Conservation (phyloP, 2,329 filamentous ascomycete genomes). For the Parastagonospora avenae region DNA sequence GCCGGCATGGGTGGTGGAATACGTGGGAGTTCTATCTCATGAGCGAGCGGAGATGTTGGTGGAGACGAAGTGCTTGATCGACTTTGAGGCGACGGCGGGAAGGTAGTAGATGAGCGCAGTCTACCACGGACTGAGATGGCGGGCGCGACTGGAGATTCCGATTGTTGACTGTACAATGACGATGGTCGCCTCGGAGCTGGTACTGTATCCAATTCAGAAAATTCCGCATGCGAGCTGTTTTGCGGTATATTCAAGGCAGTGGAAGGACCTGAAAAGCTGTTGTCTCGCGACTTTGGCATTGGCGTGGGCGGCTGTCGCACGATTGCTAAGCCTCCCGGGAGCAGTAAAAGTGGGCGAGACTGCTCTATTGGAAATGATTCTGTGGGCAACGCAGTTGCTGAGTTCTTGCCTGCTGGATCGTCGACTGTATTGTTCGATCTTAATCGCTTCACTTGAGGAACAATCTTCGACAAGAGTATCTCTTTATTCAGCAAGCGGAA, state of each 20-base stretch:
- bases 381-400: not conserved
- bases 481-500: not conserved
- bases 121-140: slow-evolving; percentile 7
- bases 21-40: slow-evolving; percentile 7
- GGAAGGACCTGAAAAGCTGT: slow-evolving; percentile 5
- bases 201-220: slow-evolving; percentile 4
- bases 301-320: slow-evolving; percentile 21
- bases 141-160: slow-evolving; percentile 8
- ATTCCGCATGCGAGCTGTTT: slow-evolving; percentile 2
- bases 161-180: slow-evolving; percentile 19
- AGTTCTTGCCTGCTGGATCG: no score
- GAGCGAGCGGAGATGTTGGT: slow-evolving; percentile 10
- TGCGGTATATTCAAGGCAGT: slow-evolving; percentile 2
- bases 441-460: not conserved
- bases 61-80: slow-evolving; percentile 9
- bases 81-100: slow-evolving; percentile 8
- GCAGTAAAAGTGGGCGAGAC: slow-evolving; percentile 21
- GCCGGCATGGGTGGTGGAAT: slow-evolving; percentile 11
- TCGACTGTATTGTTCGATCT: not conserved
- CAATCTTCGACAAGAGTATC: not conserved
- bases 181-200: slow-evolving; percentile 9
- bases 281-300: slow-evolving; percentile 6
- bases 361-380: not conserved
- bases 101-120: slow-evolving; percentile 11
- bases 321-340: slow-evolving; percentile 30